These are phyloP conservation scores for Colletotrichum destructivum DNA, from an alignment of 2,329 filamentous ascomycete genomes.

Conservation along the genomic window DNA sequence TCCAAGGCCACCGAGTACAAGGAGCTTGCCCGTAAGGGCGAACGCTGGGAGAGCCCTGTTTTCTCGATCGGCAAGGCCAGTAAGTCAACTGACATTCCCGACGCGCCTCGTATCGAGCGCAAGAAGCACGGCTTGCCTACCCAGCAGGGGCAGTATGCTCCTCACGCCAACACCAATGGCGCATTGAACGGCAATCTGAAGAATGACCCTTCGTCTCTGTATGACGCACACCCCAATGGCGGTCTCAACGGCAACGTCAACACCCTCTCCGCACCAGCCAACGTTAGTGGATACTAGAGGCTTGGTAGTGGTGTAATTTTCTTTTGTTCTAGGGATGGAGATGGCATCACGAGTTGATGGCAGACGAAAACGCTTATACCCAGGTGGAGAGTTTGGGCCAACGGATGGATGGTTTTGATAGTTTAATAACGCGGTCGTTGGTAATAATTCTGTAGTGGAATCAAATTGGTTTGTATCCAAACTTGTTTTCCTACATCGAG, in stretches of 20 bases:
- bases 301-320: neutral
- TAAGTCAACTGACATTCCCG: slow-evolving; percentile 80
- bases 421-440: slow-evolving; percentile 20
- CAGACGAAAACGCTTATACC: slow-evolving; percentile 42
- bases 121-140: slow-evolving; percentile 56
- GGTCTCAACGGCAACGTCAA: slow-evolving; percentile 26
- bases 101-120: slow-evolving; percentile 64
- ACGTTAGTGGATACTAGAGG: slow-evolving; percentile 30
- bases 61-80: slow-evolving; percentile 88
- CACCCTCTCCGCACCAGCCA: slow-evolving; percentile 19
- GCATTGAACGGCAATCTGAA: slow-evolving; percentile 15
- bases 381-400: slow-evolving; percentile 18
- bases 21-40: slow-evolving; percentile 87
- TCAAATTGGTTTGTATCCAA: neutral
- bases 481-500: fast-evolving
- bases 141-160: slow-evolving; percentile 17
- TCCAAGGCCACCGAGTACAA: slow-evolving; percentile 95
- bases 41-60: slow-evolving; percentile 94
- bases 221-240: slow-evolving; percentile 16
- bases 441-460: slow-evolving; percentile 35
- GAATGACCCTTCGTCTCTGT: neutral
- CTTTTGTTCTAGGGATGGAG: slow-evolving; percentile 24
- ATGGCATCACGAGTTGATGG: slow-evolving; percentile 25
- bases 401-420: slow-evolving; percentile 1
- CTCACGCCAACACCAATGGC: slow-evolving; percentile 23